Base-by-base conservation (phyloP, 495 filamentous ascomycete genomes). In the Thermothielavioides terrestris region DNA sequence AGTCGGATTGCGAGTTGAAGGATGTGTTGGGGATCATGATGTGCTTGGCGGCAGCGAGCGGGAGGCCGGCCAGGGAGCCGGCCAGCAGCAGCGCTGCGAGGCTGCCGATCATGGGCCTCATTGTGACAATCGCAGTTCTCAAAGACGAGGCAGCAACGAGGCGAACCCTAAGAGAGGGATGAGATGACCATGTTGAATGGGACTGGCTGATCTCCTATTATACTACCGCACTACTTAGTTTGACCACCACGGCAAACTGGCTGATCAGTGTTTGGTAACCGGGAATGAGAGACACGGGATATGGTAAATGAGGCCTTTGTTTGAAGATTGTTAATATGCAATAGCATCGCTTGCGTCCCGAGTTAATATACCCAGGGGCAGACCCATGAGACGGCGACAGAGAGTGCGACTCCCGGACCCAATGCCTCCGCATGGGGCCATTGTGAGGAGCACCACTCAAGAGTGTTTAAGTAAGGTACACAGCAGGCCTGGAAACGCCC, bases 11-110 rank as follows among this genome's bases (percentile, higher is more conserved):
- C 1, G 70, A 74, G 62, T 74, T 67, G 66, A 82, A 79, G 52
- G 67, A 73, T 6, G 74, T 71, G 3, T 53, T 68, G 2, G 77
- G 77, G 43, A 82, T 80, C 8, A 79, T 67, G 15, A 72, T 71
- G 39, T 50, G 47, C 17, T 62, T 67, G 42, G 57, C 52, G n/a
- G 60, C 55, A 20, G 50, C 42, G 48, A 59, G 14, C 2, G 42
- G 5, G 53, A 41, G 17, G 34, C n/a, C n/a, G n/a, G n/a, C n/a
- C n/a, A 52, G 28, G 49, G 41, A 25, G 32, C 41, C 3, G 21
- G 45, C 15, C 18, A 46, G 42, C 10, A 56, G 44, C 37, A 50
- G 42, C 4, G 49, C 48, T 6, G 42, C 27, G 10, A 57, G 39
- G 32, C 4, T 21, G 21, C 2, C 18, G 14, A 17, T n/a, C 17